Conservation (phyloP, 306 rosid species). For the Acacia acuminata region DNA sequence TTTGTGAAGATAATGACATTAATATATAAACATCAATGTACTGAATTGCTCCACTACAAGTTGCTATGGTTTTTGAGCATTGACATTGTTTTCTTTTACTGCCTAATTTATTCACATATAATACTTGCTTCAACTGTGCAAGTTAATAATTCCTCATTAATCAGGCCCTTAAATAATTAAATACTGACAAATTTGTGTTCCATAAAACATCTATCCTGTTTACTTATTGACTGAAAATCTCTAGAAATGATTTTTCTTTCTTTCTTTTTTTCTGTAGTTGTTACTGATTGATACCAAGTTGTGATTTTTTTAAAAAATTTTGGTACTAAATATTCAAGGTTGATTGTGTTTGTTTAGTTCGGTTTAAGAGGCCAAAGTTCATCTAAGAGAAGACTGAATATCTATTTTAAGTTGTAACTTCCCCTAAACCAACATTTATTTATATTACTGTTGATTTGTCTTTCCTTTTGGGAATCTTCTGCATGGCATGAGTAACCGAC, state of each 20-base stretch:
- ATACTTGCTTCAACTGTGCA: neutral
- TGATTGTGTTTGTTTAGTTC: neutral
- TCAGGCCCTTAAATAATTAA: constrained; percentile 20
- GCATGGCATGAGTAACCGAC: neutral
- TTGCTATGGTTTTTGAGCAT: neutral
- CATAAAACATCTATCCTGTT: neutral
- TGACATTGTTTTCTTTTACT: neutral
- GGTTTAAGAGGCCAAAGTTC: neutral
- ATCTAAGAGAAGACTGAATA: neutral
- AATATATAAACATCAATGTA: neutral
- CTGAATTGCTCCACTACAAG: neutral
- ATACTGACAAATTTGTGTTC: neutral
- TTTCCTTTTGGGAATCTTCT: neutral
- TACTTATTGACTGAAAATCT: neutral
- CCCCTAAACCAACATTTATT: neutral
- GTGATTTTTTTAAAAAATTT: neutral
- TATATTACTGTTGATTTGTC: neutral
- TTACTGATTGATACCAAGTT: neutral
- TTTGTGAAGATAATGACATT: constrained; percentile 11
- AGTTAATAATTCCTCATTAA: constrained; percentile 12
- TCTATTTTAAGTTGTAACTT: neutral
- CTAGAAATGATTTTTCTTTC: neutral
- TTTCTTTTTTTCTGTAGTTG: neutral
- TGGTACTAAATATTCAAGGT: neutral
- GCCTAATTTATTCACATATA: neutral